These are phyloP conservation scores for Diaporthe sp. DNA, from an alignment of 2,329 filamentous ascomycete species.

Conservation along the genomic window DNA sequence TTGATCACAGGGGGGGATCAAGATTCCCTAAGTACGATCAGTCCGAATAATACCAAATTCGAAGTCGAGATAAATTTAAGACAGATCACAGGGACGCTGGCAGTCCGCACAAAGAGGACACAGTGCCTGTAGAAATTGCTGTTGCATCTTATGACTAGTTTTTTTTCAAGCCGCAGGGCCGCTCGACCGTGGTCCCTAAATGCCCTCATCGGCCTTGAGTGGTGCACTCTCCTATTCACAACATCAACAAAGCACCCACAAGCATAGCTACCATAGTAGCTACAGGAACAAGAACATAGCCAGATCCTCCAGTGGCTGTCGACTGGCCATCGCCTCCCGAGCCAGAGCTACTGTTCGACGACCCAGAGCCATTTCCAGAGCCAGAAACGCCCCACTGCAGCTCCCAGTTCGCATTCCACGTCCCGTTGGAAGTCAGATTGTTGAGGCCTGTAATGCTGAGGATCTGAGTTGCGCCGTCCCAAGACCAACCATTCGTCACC, in stretches of 20 bases:
- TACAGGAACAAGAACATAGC: not conserved
- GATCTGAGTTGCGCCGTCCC: slow-evolving; percentile 59
- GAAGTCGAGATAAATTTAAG: too few species aligned
- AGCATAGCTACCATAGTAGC: not conserved
- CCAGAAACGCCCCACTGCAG: slow-evolving; percentile 60
- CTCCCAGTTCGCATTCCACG: slow-evolving; percentile 70
- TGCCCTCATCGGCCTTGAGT: not conserved
- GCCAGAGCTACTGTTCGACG: not conserved
- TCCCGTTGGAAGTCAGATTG: slow-evolving; percentile 62
- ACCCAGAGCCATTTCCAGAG: not conserved
- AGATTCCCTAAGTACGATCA: too few species aligned
- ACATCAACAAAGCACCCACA: slow-evolving; percentile 4
- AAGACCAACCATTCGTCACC: slow-evolving; percentile 59
- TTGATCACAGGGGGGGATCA: too few species aligned
- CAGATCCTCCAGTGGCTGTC: not conserved
- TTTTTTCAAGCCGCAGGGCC: not conserved
- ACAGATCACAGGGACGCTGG: too few species aligned
- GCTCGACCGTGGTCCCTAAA: not conserved
- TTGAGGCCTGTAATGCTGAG: slow-evolving; percentile 65
- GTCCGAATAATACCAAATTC: too few species aligned
- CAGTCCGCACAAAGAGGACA: not conserved
- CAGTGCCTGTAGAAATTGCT: not conserved
- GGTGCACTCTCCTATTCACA: not conserved
- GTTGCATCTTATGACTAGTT: not conserved
- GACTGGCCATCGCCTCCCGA: not conserved